Evolutionary conservation across 768 basidiomycete species (phyloP).

Genomic region (Suillus paluster): DNA sequence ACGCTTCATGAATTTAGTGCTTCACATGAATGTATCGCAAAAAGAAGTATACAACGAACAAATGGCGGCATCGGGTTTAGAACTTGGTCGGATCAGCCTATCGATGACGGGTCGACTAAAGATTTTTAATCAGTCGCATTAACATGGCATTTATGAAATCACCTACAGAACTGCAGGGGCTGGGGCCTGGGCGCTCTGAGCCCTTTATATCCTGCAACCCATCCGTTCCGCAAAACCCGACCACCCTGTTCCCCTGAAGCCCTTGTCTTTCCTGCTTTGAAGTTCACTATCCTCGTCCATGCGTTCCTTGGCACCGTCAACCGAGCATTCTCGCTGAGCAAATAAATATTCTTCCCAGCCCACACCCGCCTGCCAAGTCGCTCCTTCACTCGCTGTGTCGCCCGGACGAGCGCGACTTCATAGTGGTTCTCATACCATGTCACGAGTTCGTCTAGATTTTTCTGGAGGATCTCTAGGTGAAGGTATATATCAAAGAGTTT

Average conservation of each 20-base stretch:
- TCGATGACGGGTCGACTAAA: constrained; percentile 9
- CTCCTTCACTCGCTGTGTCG: constrained; percentile 69
- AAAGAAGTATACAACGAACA: constrained; percentile 1
- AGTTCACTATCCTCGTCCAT: constrained; percentile 60
- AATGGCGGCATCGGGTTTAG: not conserved
- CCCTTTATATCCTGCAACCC: constrained; percentile 4
- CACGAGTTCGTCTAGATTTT: constrained; percentile 56
- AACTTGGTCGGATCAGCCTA: not conserved
- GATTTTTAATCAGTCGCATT: not conserved
- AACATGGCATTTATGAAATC: not conserved
- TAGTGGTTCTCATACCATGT: constrained; percentile 42
- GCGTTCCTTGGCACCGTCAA: constrained; percentile 42
- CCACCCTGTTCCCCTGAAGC: not conserved
- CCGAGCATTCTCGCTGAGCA: constrained; percentile 39
- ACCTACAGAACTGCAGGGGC: constrained; percentile 6
- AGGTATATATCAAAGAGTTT: constrained; percentile 52
- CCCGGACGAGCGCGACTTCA: constrained; percentile 53
- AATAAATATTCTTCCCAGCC: constrained; percentile 58
- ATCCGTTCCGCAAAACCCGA: constrained; percentile 2
- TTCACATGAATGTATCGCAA: not conserved
- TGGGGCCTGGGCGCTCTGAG: constrained; percentile 3
- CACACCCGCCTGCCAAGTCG: constrained; percentile 80
- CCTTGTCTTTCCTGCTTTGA: constrained; percentile 26
- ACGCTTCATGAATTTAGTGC: not conserved
- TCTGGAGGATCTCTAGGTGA: constrained; percentile 60